Evolutionary conservation across 1,139 yeast genomes (phyloP).

Genomic region (Candida mesenterica): DNA sequence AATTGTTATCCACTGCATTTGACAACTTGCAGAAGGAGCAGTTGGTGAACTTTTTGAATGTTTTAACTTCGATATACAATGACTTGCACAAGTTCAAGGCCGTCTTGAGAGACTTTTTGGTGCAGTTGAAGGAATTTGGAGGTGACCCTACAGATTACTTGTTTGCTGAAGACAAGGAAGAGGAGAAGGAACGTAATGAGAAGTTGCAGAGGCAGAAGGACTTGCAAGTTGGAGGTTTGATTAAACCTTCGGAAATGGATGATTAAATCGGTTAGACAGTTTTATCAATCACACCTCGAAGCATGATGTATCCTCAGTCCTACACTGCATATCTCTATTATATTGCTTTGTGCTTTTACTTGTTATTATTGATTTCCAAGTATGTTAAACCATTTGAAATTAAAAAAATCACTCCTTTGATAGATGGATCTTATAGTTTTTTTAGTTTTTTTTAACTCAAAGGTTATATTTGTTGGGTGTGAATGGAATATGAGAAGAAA

Average conservation of each 20-base stretch:
- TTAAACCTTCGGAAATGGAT: conserved; percentile 96
- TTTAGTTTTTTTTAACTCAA: conserved; percentile 6
- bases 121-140: conserved; percentile 92
- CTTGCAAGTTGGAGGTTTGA: conserved; percentile 84
- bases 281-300: too few relatives aligned
- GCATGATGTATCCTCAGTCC: conserved; percentile 3
- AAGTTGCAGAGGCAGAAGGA: conserved; percentile 78
- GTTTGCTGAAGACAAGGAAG: conserved; percentile 91
- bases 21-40: conserved; percentile 86
- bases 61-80: conserved; percentile 68
- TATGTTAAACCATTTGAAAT: background rate
- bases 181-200: conserved; percentile 67
- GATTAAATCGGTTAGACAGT: too few relatives aligned
- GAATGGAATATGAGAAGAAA: background rate
- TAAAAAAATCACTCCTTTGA: background rate
- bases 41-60: conserved; percentile 75
- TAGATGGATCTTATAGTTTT: conserved; percentile 5
- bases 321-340: background rate
- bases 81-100: conserved; percentile 79
- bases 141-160: conserved; percentile 92
- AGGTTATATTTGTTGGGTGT: background rate
- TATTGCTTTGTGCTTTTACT: background rate
- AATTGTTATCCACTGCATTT: conserved; percentile 81
- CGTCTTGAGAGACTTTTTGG: conserved; percentile 89
- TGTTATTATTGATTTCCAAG: too few relatives aligned